Conservation (phyloP, 164 flowering plant species). For the Stephania yunnanensis region DNA sequence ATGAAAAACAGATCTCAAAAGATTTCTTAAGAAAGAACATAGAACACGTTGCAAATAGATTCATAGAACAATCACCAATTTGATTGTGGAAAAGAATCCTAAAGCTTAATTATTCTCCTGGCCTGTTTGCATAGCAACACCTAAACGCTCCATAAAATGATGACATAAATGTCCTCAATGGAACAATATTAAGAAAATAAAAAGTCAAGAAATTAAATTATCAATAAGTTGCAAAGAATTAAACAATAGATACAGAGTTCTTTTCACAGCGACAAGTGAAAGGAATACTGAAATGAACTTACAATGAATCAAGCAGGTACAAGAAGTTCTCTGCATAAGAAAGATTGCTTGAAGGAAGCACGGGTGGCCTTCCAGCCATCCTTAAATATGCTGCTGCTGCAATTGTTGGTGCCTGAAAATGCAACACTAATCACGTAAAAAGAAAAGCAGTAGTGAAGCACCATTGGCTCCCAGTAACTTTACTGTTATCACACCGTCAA, state of each 20-base stretch:
- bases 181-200: too few relatives aligned
- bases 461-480: background rate
- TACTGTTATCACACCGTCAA: background rate
- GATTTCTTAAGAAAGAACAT: background rate
- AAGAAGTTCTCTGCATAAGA: slow-evolving; percentile 97
- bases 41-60: background rate
- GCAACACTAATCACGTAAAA: background rate
- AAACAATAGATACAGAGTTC: background rate
- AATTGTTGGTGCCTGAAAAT: slow-evolving; percentile 83
- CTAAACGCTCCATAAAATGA: too few relatives aligned
- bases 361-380: slow-evolving; percentile 97
- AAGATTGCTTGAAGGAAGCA: slow-evolving; percentile 87
- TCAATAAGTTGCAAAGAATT: background rate
- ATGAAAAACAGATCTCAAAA: background rate
- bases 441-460: background rate
- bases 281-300: slow-evolving; percentile 29
- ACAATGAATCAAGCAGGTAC: slow-evolving; percentile 98
- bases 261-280: background rate
- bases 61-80: background rate
- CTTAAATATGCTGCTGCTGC: slow-evolving; percentile 99
- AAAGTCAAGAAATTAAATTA: too few relatives aligned
- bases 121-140: too few relatives aligned
- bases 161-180: too few relatives aligned
- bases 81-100: background rate
- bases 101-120: background rate